Percentiles rank a stretch among this genome's conserved stretches.
phyloP scores from a whole-genome alignment of 2,329 filamentous ascomycete genomes.

The Cercospora sp. region DNA sequence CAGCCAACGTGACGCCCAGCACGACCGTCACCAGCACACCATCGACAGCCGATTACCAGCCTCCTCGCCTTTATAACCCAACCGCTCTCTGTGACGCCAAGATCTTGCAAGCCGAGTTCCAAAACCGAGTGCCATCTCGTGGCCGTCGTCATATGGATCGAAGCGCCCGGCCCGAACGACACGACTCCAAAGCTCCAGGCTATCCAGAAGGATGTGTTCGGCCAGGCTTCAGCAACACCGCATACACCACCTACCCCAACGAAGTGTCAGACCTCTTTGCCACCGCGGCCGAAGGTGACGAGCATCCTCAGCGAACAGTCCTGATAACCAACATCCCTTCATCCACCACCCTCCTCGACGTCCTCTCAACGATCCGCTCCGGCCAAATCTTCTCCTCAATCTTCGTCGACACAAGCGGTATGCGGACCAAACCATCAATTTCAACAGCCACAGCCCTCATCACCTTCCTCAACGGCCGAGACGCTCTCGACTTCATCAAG shows the following conservation, averaged over 20 bases:
- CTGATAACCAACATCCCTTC: conserved; percentile 29
- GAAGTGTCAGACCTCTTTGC: conserved; percentile 16
- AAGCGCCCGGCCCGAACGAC: background rate
- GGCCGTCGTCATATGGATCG: background rate
- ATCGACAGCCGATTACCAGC: background rate
- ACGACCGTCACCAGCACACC: background rate
- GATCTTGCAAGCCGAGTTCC: background rate
- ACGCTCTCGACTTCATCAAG: conserved; percentile 23
- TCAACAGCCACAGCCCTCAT: conserved; percentile 26
- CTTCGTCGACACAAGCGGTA: conserved; percentile 23
- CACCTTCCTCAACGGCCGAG: conserved; percentile 24
- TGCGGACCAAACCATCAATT: conserved; percentile 26
- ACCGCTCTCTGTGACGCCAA: conserved; percentile 1
- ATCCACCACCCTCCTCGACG: conserved; percentile 21
- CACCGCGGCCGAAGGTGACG: background rate
- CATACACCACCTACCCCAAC: conserved; percentile 4
- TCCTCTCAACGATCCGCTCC: conserved; percentile 28
- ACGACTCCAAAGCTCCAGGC: background rate
- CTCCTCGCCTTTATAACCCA: conserved; percentile 4
- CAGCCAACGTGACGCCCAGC: background rate
- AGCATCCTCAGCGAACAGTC: conserved; percentile 22
- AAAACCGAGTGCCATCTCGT: background rate
- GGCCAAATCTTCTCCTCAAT: conserved; percentile 26
- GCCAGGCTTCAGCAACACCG: background rate
- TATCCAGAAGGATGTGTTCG: background rate